Percentiles rank a stretch among this genome's conserved stretches.
Evolutionary conservation across 2,329 filamentous ascomycete genomes (phyloP).

Genomic region (Raffaelea deltoideospora): DNA sequence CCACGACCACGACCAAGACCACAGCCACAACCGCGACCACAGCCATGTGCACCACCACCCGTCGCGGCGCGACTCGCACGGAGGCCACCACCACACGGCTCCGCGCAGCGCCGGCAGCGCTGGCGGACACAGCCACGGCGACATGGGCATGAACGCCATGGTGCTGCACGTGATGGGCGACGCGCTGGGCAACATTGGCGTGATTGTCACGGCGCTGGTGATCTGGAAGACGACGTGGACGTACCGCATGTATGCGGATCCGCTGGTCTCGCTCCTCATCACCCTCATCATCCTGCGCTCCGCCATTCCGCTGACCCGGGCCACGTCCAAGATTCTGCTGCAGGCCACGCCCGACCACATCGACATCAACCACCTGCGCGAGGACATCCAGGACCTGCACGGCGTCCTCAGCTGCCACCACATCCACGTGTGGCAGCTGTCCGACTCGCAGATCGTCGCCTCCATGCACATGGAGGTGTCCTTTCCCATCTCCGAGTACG

Average conservation of each 20-base stretch:
- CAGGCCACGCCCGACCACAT: constrained; percentile 88
- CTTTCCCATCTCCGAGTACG: constrained; percentile 75
- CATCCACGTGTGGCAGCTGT: constrained; percentile 94
- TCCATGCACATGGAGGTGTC: constrained; percentile 86
- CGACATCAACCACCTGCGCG: constrained; percentile 75
- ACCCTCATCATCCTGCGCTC: constrained; percentile 64
- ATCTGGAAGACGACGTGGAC: constrained; percentile 82
- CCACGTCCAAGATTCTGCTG: constrained; percentile 74
- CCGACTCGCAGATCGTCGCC: constrained; percentile 84
- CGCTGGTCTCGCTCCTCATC: constrained; percentile 84
- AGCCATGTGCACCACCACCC: constrained; percentile 14
- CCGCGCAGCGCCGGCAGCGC: constrained; percentile 52
- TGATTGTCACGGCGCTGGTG: constrained; percentile 67
- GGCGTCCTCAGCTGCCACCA: constrained; percentile 89
- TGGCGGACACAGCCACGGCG: constrained; percentile 63
- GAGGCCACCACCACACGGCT: constrained; percentile 58
- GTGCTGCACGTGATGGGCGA: constrained; percentile 66
- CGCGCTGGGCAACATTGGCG: constrained; percentile 72
- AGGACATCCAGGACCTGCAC: constrained; percentile 73
- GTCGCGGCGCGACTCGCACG: constrained; percentile 41
- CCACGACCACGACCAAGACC: constrained; percentile 11
- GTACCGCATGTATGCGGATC: constrained; percentile 79
- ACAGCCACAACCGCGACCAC: constrained; percentile 15
- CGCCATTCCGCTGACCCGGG: constrained; percentile 63
- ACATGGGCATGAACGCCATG: constrained; percentile 91